Evolutionary conservation across 78 protist genomes (phyloP).

Genomic region (Emiliania huxleyi): DNA sequence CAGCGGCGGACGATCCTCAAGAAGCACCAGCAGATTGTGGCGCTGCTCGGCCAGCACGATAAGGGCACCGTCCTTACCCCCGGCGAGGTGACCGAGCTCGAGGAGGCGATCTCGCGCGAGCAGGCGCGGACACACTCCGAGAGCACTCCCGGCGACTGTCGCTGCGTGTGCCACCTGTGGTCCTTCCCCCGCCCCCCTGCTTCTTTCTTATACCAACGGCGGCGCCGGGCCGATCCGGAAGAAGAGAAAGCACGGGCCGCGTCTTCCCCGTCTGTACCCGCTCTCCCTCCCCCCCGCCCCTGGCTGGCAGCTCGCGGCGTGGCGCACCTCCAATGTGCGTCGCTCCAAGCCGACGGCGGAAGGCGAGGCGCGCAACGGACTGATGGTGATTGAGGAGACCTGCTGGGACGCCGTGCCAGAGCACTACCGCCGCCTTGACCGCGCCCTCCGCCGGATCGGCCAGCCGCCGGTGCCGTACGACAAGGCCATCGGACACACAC

Average conservation of each 20-base stretch:
- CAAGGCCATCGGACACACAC: too few relatives aligned
- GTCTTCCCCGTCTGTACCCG: constrained; percentile 28
- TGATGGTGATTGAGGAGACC: constrained; percentile 45
- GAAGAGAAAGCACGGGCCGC: too few relatives aligned
- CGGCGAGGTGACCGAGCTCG: not conserved
- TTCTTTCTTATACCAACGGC: too few relatives aligned
- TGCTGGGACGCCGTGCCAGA: constrained; percentile 66
- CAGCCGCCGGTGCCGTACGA: constrained; percentile 46
- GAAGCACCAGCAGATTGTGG: constrained; percentile 46
- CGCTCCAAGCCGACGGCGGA: constrained; percentile 53
- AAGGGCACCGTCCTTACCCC: not conserved
- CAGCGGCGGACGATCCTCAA: constrained; percentile 64
- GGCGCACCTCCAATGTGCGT: constrained; percentile 67
- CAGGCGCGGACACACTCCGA: too few relatives aligned
- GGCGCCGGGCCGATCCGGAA: too few relatives aligned
- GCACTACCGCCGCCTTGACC: constrained; percentile 46
- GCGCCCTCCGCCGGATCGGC: not conserved
- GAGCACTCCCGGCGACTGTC: too few relatives aligned
- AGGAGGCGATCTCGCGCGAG: constrained; percentile 34
- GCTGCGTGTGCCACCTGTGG: too few relatives aligned
- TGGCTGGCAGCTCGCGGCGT: constrained; percentile 1
- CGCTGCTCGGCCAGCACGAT: constrained; percentile 25
- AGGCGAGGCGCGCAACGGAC: constrained; percentile 70
- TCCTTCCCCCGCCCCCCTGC: too few relatives aligned
- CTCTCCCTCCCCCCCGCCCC: too few relatives aligned